Evolutionary conservation across 371 early-diverging fungal species (phyloP), one percentile per base, ranked within the genome.

Genomic region (Mortierella sp.): DNA sequence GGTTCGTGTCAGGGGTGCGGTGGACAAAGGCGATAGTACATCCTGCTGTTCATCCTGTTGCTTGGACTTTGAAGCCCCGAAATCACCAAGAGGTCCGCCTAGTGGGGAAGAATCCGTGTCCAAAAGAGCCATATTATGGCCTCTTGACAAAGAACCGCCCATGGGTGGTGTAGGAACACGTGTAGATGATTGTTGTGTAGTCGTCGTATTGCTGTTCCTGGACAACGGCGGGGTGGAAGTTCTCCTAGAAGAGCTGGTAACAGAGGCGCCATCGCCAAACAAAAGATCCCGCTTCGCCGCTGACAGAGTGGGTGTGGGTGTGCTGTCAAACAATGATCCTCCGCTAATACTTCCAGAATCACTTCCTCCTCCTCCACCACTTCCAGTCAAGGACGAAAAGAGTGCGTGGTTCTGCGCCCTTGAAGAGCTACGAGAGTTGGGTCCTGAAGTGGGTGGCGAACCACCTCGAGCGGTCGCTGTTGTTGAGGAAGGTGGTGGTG

Each of bases 361-460:
- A 24, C 44, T 68, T 7, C 68, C 63, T 31, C 63, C 68, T 0
- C 24, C 71, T 16, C 72, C 68, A 24, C 76, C 47, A 45, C 82
- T 76, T 42, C 75, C 65, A 28, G 87, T 82, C 50, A 86, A 48
- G 21, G 87, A 86, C 0, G 87, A 82, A 48, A 86, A 82, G 44
- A 86, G 73, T 44, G 80, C 72, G 60, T 86, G 71, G 34, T 86
- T 80, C 60, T 86, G 86, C 21, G 82, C 73, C 4, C 86, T 73
- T 45, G 86, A 82, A 7, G 86, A 86, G 68, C 82, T 82, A 34
- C 86, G 86, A 42, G 86, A 86, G 42, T 60, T 80, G 54, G 75
- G 24, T 11, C 74, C 75, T 48, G 86, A 82, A 16, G 82, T 75
- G 52, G 86, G 86, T 38, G 86, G 86, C 0, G 86, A 82, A 11